Base-by-base conservation (phyloP, 176 grass and related monocot species). In the Raddia guianensis region DNA sequence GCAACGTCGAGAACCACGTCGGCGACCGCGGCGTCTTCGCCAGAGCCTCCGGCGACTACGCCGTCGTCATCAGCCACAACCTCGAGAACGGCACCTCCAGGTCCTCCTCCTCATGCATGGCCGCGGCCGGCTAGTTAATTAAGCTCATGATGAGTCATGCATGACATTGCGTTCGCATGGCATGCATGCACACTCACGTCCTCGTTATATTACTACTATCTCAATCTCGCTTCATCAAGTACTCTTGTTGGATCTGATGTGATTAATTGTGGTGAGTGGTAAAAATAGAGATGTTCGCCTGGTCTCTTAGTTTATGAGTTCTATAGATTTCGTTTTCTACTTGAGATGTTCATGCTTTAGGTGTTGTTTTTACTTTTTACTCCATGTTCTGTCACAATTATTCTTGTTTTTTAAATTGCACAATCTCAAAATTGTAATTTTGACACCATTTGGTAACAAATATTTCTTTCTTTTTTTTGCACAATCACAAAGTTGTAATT, bases 1-100 rank as follows among this genome's bases (percentile, higher is more conserved):
- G 94, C 83, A 97, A 97, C 77, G 94, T 97, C 5, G 94, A 97
- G 85, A 89, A 97, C 80, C 94, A 94, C 27, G 91, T 97, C 13
- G 94, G 94, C 1, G 94, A 97, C 73, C 94, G 94, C 3, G 94
- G 94, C 4, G 94, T 90, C 13, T 88, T 97, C 6, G 91, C 94
- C 43, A 86, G 94, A 63, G 53, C 55, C 7, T 97, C 94, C 1
- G 94, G 94, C 0, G 91, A 97, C 55, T 97, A 97, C 68, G 94
- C 94, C 46, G 88, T 97, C 66, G 94, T 97, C 27, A 97, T 97
- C 87, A 88, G 85, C 55, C 94, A 97, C 82, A 97, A 97, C 85
- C 91, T 89, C 0, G 94, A 97, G 66, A 97, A 97, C 72, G 94
- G 94, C 34, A 97, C 94, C 10, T 86, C 89, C 21, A 94, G 94